These are phyloP conservation scores for Scytalidium sp. DNA, from an alignment of 2,329 filamentous ascomycete genomes.

Conservation along the genomic window DNA sequence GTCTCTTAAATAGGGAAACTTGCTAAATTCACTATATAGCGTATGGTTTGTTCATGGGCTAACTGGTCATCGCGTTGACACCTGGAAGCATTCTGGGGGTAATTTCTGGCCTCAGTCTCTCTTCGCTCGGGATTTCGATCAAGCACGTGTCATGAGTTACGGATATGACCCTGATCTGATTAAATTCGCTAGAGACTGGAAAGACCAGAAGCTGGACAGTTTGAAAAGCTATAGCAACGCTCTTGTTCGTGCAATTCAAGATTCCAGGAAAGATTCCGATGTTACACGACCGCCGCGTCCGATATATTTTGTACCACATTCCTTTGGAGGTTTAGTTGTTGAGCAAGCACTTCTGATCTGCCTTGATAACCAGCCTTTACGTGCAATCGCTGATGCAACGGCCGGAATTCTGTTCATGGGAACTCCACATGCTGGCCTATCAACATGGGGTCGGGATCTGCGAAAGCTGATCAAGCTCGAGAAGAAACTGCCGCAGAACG, in stretches of 20 bases:
- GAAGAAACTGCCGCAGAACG: neutral
- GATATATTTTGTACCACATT: neutral
- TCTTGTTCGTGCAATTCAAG: neutral
- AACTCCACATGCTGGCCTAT: neutral
- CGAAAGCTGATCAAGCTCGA: neutral
- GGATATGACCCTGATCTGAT: neutral
- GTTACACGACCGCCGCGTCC: neutral
- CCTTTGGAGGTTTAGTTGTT: neutral
- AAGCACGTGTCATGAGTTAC: neutral
- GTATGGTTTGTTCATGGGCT: constrained; percentile 37
- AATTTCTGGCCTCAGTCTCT: constrained; percentile 9
- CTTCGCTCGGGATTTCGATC: constrained; percentile 9
- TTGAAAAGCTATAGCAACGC: neutral
- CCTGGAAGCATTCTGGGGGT: constrained; percentile 30
- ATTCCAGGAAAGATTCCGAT: neutral
- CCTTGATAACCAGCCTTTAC: neutral
- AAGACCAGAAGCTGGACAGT: neutral
- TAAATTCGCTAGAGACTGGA: neutral
- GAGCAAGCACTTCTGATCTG: neutral
- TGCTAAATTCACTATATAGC: neutral
- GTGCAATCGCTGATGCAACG: neutral
- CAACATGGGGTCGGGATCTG: neutral
- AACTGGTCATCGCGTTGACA: constrained; percentile 34
- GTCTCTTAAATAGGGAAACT: neutral
- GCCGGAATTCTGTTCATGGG: neutral